Evolutionary conservation across 2,329 filamentous ascomycete genomes (phyloP).

Genomic region (Pyrenophora seminiperda): DNA sequence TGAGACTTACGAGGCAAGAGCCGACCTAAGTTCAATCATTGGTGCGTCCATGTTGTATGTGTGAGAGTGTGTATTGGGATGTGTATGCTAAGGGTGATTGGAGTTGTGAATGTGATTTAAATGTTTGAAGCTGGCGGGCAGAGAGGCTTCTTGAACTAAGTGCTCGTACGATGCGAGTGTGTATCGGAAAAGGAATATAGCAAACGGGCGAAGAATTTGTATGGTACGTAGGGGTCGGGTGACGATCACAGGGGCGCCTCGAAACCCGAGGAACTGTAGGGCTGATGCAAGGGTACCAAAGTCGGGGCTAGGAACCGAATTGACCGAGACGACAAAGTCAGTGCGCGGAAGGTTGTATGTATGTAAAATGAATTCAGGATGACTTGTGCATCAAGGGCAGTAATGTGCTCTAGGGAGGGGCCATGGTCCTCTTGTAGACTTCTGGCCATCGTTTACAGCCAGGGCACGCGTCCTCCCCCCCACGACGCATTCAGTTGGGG

Average conservation of each 20-base stretch:
- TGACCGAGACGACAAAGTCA: slow-evolving; percentile 5
- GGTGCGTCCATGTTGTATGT: slow-evolving; percentile 47
- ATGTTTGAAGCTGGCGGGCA: neutral
- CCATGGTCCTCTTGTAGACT: slow-evolving; percentile 34
- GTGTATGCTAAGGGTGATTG: neutral
- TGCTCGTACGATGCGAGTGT: slow-evolving; percentile 16
- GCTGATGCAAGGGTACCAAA: slow-evolving; percentile 23
- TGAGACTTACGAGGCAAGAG: slow-evolving; percentile 54
- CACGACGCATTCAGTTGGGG: slow-evolving; percentile 25
- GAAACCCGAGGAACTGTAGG: slow-evolving; percentile 23
- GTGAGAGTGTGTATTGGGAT: neutral
- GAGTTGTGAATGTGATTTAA: neutral
- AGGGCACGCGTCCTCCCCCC: slow-evolving; percentile 21
- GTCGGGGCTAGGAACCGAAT: slow-evolving; percentile 9
- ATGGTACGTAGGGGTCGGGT: slow-evolving; percentile 27
- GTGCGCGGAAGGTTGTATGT: neutral
- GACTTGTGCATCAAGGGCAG: slow-evolving; percentile 6
- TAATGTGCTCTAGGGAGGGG: slow-evolving; percentile 19
- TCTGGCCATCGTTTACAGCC: slow-evolving; percentile 1
- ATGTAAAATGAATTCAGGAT: slow-evolving; percentile 1
- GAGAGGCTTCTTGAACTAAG: slow-evolving; percentile 17
- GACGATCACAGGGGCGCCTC: slow-evolving; percentile 15
- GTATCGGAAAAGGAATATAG: slow-evolving; percentile 4
- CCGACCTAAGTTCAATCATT: slow-evolving; percentile 53
- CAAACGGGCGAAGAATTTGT: slow-evolving; percentile 11